Evolutionary conservation across 2,329 filamentous ascomycete genomes (phyloP).

Genomic region (Fusarium sp.): DNA sequence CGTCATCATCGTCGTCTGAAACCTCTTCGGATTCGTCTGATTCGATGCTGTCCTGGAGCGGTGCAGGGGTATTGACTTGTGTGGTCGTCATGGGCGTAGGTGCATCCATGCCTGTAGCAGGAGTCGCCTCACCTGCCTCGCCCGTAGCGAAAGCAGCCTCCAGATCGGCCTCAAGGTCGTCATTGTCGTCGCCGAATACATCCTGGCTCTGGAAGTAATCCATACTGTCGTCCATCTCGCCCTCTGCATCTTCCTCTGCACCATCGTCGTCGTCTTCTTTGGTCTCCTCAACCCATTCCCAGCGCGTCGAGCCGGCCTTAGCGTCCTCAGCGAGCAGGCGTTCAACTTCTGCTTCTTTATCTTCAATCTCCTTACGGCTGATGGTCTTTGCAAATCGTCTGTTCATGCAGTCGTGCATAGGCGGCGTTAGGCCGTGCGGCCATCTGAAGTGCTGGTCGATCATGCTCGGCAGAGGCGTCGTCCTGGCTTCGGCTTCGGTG

Average conservation of each 20-base stretch:
- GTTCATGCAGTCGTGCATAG: constrained; percentile 87
- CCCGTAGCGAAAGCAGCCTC: constrained; percentile 64
- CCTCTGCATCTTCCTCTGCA: constrained; percentile 66
- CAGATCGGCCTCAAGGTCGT: constrained; percentile 68
- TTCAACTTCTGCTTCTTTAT: constrained; percentile 84
- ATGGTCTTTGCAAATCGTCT: constrained; percentile 86
- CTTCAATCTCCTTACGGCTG: constrained; percentile 85
- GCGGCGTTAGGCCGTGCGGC: constrained; percentile 88
- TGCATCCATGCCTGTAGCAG: constrained; percentile 58
- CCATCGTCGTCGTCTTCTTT: constrained; percentile 59
- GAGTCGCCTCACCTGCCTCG: constrained; percentile 57
- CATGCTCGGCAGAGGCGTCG: constrained; percentile 77
- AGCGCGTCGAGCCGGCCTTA: constrained; percentile 69
- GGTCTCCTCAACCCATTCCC: constrained; percentile 73
- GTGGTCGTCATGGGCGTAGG: constrained; percentile 61
- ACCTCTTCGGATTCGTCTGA: constrained; percentile 56
- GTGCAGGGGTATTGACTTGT: constrained; percentile 60
- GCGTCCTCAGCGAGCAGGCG: constrained; percentile 78
- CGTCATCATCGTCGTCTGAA: constrained; percentile 63
- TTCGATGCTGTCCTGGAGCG: constrained; percentile 62
- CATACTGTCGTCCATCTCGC: constrained; percentile 60
- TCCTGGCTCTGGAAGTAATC: constrained; percentile 55
- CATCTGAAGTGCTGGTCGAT: constrained; percentile 79
- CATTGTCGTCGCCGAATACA: constrained; percentile 56
- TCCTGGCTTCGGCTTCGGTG: constrained; percentile 74